Evolutionary conservation across 2,329 filamentous ascomycete genomes (phyloP), one percentile per base, ranked within the genome.

Genomic region (Monilinia fructicola): DNA sequence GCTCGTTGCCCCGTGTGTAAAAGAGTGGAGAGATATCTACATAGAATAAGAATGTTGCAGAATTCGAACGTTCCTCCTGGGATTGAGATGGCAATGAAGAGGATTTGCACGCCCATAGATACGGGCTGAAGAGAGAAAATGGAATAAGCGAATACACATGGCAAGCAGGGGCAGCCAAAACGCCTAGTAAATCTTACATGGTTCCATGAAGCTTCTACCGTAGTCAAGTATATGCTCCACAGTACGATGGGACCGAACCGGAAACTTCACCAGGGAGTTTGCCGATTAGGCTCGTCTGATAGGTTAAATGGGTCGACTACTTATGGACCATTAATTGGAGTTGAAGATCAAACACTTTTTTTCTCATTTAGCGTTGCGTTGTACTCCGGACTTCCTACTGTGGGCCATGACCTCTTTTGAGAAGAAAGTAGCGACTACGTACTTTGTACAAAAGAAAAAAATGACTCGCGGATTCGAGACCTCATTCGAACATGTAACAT

Each of bases 171-270:
- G 28, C 38, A 35, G 9, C 1, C 21, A 12, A 10, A 10, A 23
- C 21, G 42, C 42, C 28, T 18, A 60, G 28, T 60, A 38, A 60
- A 26, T 18, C 58, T 18, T 23, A 50, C 44, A 50, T 50, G 58
- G 44, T 60, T 60, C 58, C 44, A 60, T 50, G 44, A 50, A 50
- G 58, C 58, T 60, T 60, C 58, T 50, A 60, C 23, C 1, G n/a
- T 46, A 59, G 40, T 18, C 16, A 18, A n/a, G 16, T n/a, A 16
- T 42, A 35, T 4, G 9, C 31, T 35, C 31, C 31, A 35, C 5
- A 35, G 40, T 21, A 53, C 46, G 40, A 46, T 31, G 12, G 31
- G 40, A 46, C 38, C 10, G 26, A 26, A 46, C 18, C 18, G 26
- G 21, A 42, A 48, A 23, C 21, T 38, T 2, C 7, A 60, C 42